Conservation (phyloP, 1,284 basidiomycete species). For the Cryptococcus amylolentus region DNA sequence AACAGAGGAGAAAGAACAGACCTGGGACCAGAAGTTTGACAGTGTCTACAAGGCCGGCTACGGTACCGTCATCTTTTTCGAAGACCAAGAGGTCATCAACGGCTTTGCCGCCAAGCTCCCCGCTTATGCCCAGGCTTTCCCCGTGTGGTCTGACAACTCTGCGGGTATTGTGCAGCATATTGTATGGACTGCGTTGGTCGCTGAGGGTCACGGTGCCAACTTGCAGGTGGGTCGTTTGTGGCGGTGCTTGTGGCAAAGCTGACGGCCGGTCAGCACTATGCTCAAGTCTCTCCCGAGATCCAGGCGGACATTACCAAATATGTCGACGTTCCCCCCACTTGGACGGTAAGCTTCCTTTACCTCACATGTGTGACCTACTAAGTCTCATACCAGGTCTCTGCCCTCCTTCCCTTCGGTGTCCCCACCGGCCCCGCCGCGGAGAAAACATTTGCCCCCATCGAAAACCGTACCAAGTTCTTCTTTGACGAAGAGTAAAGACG, state of each 20-base stretch:
- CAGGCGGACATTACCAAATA: conserved; percentile 35
- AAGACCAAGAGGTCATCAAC: conserved; percentile 50
- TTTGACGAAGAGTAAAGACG: conserved; percentile 12
- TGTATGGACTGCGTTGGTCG: conserved; percentile 52
- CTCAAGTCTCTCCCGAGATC: conserved; percentile 25
- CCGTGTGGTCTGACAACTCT: conserved; percentile 31
- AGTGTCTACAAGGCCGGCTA: conserved; percentile 46
- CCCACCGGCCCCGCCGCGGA: conserved; percentile 33
- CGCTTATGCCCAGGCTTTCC: conserved; percentile 30
- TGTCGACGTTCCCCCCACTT: conserved; percentile 45
- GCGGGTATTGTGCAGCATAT: conserved; percentile 49
- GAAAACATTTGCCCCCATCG: conserved; percentile 47
- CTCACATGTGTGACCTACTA: background rate
- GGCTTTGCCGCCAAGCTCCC: conserved; percentile 49
- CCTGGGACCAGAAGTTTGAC: conserved; percentile 33
- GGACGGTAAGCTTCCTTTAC: conserved; percentile 33
- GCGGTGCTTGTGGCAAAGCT: background rate
- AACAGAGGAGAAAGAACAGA: conserved; percentile 12
- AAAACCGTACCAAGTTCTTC: conserved; percentile 47
- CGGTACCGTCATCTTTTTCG: conserved; percentile 54
- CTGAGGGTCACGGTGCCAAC: conserved; percentile 52
- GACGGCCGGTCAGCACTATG: conserved; percentile 38
- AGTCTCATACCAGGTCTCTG: conserved; percentile 22
- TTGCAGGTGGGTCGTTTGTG: conserved; percentile 41
- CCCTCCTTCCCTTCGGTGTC: conserved; percentile 53